Base-by-base conservation (phyloP, 2,329 filamentous ascomycete species). In the Cladophialophora chaetospira region DNA sequence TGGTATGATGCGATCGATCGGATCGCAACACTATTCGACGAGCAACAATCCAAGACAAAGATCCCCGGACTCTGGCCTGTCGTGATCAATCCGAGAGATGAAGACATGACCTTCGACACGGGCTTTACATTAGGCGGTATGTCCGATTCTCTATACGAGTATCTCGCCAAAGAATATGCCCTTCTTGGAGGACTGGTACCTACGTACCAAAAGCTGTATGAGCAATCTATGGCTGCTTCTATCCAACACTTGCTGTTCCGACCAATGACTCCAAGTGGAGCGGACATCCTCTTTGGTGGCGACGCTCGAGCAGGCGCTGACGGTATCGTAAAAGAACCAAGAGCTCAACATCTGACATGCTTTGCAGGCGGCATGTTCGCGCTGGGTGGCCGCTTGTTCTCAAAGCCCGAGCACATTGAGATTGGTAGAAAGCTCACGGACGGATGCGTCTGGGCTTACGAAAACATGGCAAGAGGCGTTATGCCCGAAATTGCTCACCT, bases 201-300 rank as follows among this genome's bases (percentile, higher is more conserved):
- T 25, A 57, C 65, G 69, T 95, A 95, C 70, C 77, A 80, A 59
- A 80, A 80, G 15, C 55, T 57, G 53, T 91, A 95, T 69, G 78
- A 86, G 55, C 82, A 82, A 52, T 82, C 84, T 2, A 81, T 86
- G 25, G 81, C 86, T 4, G 84, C 84, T 0, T 82, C 87, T 33
- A 88, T 88, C 63, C 79, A 90, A 61, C 81, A 88, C 70, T 78
- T 96, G 8, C 82, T 96, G 54, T 96, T 84, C 72, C 82, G 87
- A 3, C 90, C 91, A 1, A 88, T 93, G 84, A 82, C 84, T 19
- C 57, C 53, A 17, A 69, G 72, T 13, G 64, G 71, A 44, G 68
- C 69, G 23, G 49, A 75, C 53, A 67, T 77, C 28, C 72, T 75
- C 3, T 73, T 78, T 49, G 58, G 73, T 13, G 58, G 59, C 3